Base-by-base conservation (phyloP, 2,329 filamentous ascomycete species). In the Aspergillus aculeatinus region DNA sequence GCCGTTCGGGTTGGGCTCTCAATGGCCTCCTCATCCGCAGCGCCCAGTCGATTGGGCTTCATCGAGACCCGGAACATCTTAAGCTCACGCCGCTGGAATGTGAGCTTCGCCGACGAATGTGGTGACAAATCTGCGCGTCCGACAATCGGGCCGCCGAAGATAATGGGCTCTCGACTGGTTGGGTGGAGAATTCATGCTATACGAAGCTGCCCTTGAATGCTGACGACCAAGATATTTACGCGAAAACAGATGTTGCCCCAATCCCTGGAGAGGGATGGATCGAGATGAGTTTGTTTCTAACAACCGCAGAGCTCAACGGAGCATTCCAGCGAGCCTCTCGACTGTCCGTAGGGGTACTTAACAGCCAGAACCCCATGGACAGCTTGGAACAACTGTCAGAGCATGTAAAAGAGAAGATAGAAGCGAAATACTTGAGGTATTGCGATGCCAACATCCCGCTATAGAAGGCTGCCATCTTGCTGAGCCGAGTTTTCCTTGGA, bases 81-180 rank as follows among this genome's bases (percentile, higher is more conserved):
- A 71, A 73, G 3, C 69, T 82, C 25, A 62, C 67, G 2, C 77
- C 77, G 0, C 76, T 81, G 55, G 79, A 82, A 54, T 77, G 73
- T 0, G 79, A 83, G 58, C 76, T 82, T 67, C 76, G 81, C 19
- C 75, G 81, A 29, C 75, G 80, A 11, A 64, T 81, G n/a, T 82
- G 80, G 80, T 80, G 78, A 74, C 74, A 79, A 57, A 76, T 82
- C 21, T 70, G 70, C 52, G 65, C 77, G 7, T 67, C 82, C n/a
- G 80, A 83, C 65, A 70, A 74, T 27, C 74, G 77, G 12, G 71
- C 76, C 6, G 72, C 79, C 5, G 80, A 82, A 59, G 76, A 80
- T 61, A 76, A 81, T 35, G 80, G 79, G 12, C 74, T 76, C 42
- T 66, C 66, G 14, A 69, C 68, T 50, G 81, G 77, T 59, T 29